A percentile compares a stretch with the other conserved stretches of the same genome.
These are phyloP conservation scores for Xerocomus potaroensis DNA, from an alignment of 768 basidiomycete genomes.

Conservation along the genomic window DNA sequence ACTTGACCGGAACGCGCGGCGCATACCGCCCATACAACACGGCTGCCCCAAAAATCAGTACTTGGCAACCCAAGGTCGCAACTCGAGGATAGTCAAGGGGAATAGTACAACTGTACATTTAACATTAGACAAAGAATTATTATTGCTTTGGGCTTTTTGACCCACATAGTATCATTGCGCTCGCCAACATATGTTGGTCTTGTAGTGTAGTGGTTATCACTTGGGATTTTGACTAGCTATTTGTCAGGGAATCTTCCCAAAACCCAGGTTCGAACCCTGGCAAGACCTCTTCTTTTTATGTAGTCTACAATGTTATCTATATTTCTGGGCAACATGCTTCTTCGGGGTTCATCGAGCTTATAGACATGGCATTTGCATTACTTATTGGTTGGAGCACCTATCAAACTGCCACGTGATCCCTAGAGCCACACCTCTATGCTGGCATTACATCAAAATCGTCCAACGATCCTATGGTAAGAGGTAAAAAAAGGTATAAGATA, in stretches of 20 bases:
- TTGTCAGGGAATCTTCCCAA: conserved; percentile 7
- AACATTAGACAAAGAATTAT: too few species aligned
- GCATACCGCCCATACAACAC: conserved; percentile 91
- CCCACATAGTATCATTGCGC: background rate
- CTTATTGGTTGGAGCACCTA: too few species aligned
- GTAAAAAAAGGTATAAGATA: background rate
- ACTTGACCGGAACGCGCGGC: conserved; percentile 88
- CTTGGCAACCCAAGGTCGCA: conserved; percentile 76
- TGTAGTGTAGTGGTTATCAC: conserved; percentile 29
- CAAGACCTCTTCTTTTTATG: conserved; percentile 20
- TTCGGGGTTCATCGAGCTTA: too few species aligned
- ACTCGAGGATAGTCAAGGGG: conserved; percentile 37
- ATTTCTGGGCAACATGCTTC: too few species aligned
- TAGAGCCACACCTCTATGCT: too few species aligned
- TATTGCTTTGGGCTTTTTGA: too few species aligned
- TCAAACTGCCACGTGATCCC: too few species aligned
- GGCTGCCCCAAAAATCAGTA: conserved; percentile 69
- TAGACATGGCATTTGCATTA: too few species aligned
- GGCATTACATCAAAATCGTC: too few species aligned
- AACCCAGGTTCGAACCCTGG: conserved; percentile 27
- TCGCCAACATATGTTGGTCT: background rate
- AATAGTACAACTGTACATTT: background rate
- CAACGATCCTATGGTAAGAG: background rate
- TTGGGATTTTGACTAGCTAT: conserved; percentile 22
- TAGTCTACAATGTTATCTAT: too few species aligned